Conservation (phyloP, 768 basidiomycete species). For the Rhodotorula taiwanensis region DNA sequence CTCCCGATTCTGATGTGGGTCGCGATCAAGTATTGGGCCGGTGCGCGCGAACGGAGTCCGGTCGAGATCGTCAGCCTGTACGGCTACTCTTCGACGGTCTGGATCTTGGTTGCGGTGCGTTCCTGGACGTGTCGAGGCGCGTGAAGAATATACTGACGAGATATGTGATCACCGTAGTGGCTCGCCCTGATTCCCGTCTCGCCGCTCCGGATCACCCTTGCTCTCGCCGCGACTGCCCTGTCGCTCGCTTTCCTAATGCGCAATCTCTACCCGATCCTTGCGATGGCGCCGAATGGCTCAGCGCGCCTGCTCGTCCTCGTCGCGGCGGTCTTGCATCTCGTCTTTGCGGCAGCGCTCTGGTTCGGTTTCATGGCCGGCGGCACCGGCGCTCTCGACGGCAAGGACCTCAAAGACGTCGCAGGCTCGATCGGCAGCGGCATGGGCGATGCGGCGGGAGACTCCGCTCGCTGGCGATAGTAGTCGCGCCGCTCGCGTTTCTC, state of each 20-base stretch:
- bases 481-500: not conserved
- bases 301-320: constrained; percentile 73
- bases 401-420: constrained; percentile 2
- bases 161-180: no score
- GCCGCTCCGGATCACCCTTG: constrained; percentile 45
- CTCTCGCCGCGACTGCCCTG: constrained; percentile 61
- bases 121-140: no score
- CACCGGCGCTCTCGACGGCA: constrained; percentile 3
- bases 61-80: constrained; percentile 55
- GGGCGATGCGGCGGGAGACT: not conserved
- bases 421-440: constrained; percentile 4
- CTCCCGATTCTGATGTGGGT: constrained; percentile 79
- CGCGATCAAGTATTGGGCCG: constrained; percentile 66
- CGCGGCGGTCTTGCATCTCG: constrained; percentile 67
- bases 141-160: no score
- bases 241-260: constrained; percentile 80
- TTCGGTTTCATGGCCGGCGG: constrained; percentile 58
- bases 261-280: constrained; percentile 84
- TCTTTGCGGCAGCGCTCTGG: constrained; percentile 77
- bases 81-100: constrained; percentile 63
- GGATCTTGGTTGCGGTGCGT: constrained; percentile 81
- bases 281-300: constrained; percentile 73
- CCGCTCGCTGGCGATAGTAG: not conserved
- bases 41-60: constrained; percentile 81
- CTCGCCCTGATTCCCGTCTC: constrained; percentile 28